Evolutionary conservation across 495 filamentous ascomycete genomes (phyloP), one percentile per base, ranked within the genome.

Genomic region (Oidiodendron maius): DNA sequence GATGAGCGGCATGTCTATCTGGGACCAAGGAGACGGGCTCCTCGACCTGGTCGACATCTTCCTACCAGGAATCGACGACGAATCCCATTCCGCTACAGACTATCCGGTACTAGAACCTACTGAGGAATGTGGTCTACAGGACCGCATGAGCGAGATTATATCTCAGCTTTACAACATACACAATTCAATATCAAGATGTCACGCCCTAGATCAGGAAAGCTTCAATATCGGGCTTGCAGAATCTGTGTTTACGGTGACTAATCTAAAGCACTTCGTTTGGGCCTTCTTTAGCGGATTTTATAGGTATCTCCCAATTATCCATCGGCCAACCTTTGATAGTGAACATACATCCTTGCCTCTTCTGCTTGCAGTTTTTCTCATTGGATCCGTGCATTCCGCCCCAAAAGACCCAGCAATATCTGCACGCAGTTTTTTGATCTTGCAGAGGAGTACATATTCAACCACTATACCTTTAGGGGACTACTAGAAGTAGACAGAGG

Each of bases 301-400:
- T 35, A 66, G 64, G 64, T 66, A 70, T 48, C 45, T 68, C 11
- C 65, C 67, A 0, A 59, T 70, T 25, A 61, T 70, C 1, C 67
- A 70, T 55, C 68, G 64, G 16, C 65, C 67, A 16, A 67, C 62
- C 0, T 68, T 67, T 26, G 62, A 70, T 35, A 64, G 65, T 0
- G 64, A 63, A 1, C 61, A 60, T 13, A 44, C 64, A n/a, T 66
- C 65, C n/a, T 65, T 59, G 34, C 43, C 58, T 12, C 47, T 70
- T 3, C 46, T 70, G 3, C 58, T 68, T 15, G 45, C 67, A 4
- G 67, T 68, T 10, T 68, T 64, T 24, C 36, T 70, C 10, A 49
- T 63, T 9, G 67, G 67, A 21, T 65, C 67, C 36, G 53, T 57
- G 30, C 66, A 66, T 38, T 59, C 58, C 10, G 53, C 52, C 9